These are phyloP conservation scores for Phoenix roebelenii DNA, from an alignment of 176 grass and related monocot species.

Conservation along the genomic window DNA sequence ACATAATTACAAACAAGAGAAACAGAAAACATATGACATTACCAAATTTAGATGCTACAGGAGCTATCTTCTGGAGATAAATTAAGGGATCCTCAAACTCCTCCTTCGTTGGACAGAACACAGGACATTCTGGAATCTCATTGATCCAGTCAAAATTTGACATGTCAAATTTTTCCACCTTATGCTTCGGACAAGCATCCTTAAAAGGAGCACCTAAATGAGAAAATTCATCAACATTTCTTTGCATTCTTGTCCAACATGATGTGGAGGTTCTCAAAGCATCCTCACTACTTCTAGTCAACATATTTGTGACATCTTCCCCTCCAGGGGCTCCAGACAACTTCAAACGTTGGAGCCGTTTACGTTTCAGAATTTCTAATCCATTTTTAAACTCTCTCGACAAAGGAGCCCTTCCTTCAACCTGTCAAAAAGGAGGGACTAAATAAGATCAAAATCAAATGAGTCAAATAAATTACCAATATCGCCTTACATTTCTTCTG, in stretches of 20 bases:
- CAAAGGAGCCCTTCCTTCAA: conserved; percentile 26
- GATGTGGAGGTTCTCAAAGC: conserved; percentile 36
- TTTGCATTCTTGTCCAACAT: conserved; percentile 43
- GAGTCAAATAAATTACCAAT: too few species aligned
- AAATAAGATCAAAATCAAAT: too few species aligned
- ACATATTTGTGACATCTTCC: conserved; percentile 7
- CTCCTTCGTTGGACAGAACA: conserved; percentile 63
- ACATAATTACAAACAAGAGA: too few species aligned
- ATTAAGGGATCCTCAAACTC: conserved; percentile 76
- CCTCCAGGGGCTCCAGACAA: conserved; percentile 21
- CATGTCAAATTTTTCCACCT: conserved; percentile 65
- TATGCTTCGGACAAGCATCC: conserved; percentile 59
- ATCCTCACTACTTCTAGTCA: conserved; percentile 59
- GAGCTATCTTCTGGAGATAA: conserved; percentile 78
- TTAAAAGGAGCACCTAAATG: conserved; percentile 18
- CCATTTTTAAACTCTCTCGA: conserved; percentile 46
- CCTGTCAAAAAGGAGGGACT: too few species aligned
- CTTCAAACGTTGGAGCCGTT: conserved; percentile 40
- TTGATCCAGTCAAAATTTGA: conserved; percentile 69
- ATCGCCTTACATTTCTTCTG: too few species aligned
- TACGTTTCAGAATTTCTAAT: conserved; percentile 46
- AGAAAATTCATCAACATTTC: conserved; percentile 20
- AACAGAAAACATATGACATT: conserved; percentile 4
- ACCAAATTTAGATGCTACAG: conserved; percentile 72
- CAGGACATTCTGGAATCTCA: conserved; percentile 77